Conservation (phyloP, 202 grass and related monocot species). For the Carex sylvatica region DNA sequence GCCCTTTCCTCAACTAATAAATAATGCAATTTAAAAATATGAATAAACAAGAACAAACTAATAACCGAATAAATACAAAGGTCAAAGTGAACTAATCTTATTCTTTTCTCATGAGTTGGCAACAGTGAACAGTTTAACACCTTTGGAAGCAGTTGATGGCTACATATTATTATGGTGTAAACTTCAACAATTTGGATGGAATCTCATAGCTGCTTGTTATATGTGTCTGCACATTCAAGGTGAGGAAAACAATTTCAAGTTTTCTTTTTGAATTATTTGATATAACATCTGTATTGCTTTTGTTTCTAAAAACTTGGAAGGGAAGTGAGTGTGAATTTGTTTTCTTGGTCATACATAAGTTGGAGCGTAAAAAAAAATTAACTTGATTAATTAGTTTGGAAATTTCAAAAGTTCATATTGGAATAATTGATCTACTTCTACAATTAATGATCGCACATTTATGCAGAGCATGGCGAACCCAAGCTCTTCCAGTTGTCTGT, state of each 20-base stretch:
- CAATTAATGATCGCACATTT: background rate
- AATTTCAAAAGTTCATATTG: background rate
- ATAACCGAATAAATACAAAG: background rate
- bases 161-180: background rate
- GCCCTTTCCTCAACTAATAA: background rate
- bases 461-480: background rate
- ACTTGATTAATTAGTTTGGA: background rate
- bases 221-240: background rate
- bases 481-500: background rate
- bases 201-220: background rate
- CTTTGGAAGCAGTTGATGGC: background rate
- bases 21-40: background rate
- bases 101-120: background rate
- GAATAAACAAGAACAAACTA: background rate
- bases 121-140: background rate
- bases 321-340: background rate
- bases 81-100: background rate
- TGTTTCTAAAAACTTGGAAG: background rate
- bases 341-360: background rate
- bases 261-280: background rate
- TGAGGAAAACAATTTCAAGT: background rate
- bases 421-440: background rate
- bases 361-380: background rate
- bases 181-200: background rate
- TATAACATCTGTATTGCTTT: background rate